Evolutionary conservation across 495 filamentous ascomycete genomes (phyloP).

Genomic region (Thozetella sp.): DNA sequence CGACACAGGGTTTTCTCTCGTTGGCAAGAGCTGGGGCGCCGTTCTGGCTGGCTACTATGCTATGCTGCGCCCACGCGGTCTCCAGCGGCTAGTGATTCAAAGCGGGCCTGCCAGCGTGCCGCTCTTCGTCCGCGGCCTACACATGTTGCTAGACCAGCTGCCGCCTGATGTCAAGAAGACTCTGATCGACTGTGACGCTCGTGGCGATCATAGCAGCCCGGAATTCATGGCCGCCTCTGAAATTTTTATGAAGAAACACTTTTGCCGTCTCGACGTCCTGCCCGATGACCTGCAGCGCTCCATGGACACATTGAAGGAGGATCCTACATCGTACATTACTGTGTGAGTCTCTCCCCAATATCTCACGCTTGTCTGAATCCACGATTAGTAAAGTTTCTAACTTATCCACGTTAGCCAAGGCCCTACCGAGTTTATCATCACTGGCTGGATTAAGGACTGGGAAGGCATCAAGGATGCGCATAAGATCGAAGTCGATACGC

Average conservation of each 20-base stretch:
- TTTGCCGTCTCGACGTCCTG: constrained; percentile 13
- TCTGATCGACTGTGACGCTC: constrained; percentile 4
- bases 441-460: constrained; percentile 40
- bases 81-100: not conserved
- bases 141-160: too few species aligned
- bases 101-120: constrained; percentile 9
- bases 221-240: constrained; percentile 14
- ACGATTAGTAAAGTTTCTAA: too few species aligned
- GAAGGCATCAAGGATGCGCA: constrained; percentile 19
- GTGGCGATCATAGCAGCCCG: constrained; percentile 11
- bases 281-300: constrained; percentile 12
- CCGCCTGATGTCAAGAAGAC: constrained; percentile 4
- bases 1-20: constrained; percentile 32
- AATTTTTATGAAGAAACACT: constrained; percentile 12
- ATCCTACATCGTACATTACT: constrained; percentile 17
- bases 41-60: constrained; percentile 43
- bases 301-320: constrained; percentile 12
- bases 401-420: too few species aligned
- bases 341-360: too few species aligned
- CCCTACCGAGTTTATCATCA: constrained; percentile 42
- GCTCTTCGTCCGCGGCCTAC: constrained; percentile 1
- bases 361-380: too few species aligned
- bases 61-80: too few species aligned
- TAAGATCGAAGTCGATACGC: constrained; percentile 34
- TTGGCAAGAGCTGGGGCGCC: constrained; percentile 54